phyloP scores from a whole-genome alignment of 2,329 filamentous ascomycete species.

The Camillea tinctor region DNA sequence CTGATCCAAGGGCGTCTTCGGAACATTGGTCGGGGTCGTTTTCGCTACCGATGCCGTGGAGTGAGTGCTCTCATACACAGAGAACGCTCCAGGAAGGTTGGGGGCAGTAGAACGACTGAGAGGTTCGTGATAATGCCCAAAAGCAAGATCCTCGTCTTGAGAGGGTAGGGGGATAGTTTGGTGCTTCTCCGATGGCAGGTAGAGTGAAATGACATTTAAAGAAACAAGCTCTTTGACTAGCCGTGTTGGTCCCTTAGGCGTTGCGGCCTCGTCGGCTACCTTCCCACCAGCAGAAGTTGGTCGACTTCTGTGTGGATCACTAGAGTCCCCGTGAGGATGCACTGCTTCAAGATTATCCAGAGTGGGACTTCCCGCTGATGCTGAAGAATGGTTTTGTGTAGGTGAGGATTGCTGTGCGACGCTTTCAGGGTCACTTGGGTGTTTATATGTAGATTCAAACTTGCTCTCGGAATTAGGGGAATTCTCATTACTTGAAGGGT shows the following conservation, averaged over 20 bases:
- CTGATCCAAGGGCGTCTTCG: slow-evolving; percentile 28
- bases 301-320: slow-evolving; percentile 3
- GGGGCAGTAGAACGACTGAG: slow-evolving; percentile 39
- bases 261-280: slow-evolving; percentile 42
- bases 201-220: slow-evolving; percentile 51
- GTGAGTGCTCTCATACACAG: slow-evolving; percentile 39
- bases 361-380: slow-evolving; percentile 1
- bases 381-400: neutral
- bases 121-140: slow-evolving; percentile 1
- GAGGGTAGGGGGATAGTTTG: slow-evolving; percentile 40
- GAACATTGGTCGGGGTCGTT: slow-evolving; percentile 5
- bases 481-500: slow-evolving; percentile 26
- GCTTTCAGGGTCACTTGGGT: neutral
- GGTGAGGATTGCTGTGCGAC: neutral
- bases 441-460: neutral
- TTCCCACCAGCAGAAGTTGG: slow-evolving; percentile 8
- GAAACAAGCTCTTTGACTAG: slow-evolving; percentile 55
- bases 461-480: slow-evolving; percentile 15
- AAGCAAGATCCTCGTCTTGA: neutral
- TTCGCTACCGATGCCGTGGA: slow-evolving; percentile 20
- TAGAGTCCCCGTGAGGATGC: slow-evolving; percentile 12
- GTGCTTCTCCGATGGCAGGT: slow-evolving; percentile 49
- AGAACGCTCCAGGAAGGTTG: slow-evolving; percentile 62
- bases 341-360: slow-evolving; percentile 24
- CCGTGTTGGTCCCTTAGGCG: slow-evolving; percentile 53